Base-by-base conservation (phyloP, 2,329 filamentous ascomycete species). In the Graphiopsis chlorocephala region DNA sequence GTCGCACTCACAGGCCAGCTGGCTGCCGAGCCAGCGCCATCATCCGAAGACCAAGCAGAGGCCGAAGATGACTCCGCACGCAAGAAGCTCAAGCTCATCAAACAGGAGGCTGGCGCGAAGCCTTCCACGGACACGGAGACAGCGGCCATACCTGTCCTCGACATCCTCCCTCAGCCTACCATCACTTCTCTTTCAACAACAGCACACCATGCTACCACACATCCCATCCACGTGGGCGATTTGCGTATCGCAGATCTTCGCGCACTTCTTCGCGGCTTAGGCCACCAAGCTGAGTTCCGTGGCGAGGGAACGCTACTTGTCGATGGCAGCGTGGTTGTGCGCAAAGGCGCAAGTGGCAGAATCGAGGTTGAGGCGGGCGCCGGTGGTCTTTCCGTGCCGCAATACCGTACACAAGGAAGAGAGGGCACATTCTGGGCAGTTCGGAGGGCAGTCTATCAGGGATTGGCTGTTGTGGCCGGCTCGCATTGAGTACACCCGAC, bases 241-340 rank as follows among this genome's bases (percentile, higher is more conserved):
- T 81, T 98, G 48, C 86, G 94, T 25, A 85, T 99, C 20, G 92
- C 94, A 0, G 93, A 98, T 76, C 81, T 99, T 65, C 85, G 95
- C 60, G 89, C 91, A 66, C 85, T 93, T 23, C 91, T 99, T 87
- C 89, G 92, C 72, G 83, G 85, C 15, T 85, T 89, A 3, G 93
- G 93, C 0, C 93, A 97, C 79, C 88, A 87, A 15, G 94, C 94
- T 0, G 95, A 97, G 77, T 97, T 98, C 77, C 85, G 92, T 58
- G 95, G 95, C 58, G 94, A 98, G 78, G 95, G 95, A 67, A 96
- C 90, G 10, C 81, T 99, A 64, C 85, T 99, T 11, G 89, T 99
- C 64, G 94, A 98, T 74, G 91, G 92, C 1, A 86, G 86, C 11
- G 93, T 98, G 7, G 91, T 93, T 4, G 93, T 99, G 53, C 84